A percentile compares a stretch with the other conserved stretches of the same genome.
Evolutionary conservation across 257 asterid species (phyloP).

Genomic region (Mitragyna speciosa): DNA sequence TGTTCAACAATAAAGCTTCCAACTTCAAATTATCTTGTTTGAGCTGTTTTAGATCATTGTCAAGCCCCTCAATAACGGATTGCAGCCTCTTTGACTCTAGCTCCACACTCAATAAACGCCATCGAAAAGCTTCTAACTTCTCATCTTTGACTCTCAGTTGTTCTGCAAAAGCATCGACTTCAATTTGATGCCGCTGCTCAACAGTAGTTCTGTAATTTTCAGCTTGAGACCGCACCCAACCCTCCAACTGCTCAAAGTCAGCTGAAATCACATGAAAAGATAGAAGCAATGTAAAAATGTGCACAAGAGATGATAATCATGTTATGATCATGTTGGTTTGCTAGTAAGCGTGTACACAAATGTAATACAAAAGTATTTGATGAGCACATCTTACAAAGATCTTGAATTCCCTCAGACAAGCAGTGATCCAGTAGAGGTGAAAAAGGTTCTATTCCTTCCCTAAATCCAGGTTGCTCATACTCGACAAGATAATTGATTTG

Average conservation of each 20-base stretch:
- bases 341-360: background rate
- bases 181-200: conserved; percentile 61
- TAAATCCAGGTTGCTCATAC: conserved; percentile 32
- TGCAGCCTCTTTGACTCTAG: conserved; percentile 70
- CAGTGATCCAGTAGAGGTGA: conserved; percentile 37
- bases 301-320: background rate
- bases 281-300: background rate
- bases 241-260: conserved; percentile 48
- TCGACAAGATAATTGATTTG: conserved; percentile 28
- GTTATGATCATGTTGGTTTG: background rate
- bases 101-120: conserved; percentile 84
- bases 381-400: conserved; percentile 43
- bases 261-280: conserved; percentile 19
- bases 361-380: background rate
- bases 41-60: conserved; percentile 51
- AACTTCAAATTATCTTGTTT: conserved; percentile 61
- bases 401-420: conserved; percentile 41
- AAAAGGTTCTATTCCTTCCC: conserved; percentile 19
- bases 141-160: conserved; percentile 78
- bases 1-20: conserved; percentile 49
- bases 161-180: conserved; percentile 82
- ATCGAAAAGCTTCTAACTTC: conserved; percentile 62
- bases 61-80: conserved; percentile 55
- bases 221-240: conserved; percentile 53
- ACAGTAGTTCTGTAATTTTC: conserved; percentile 43